A percentile compares a stretch with the other conserved stretches of the same genome.
These are phyloP conservation scores for Candida pseudocylindracea DNA, from an alignment of 1,139 yeast genomes.

Conservation along the genomic window DNA sequence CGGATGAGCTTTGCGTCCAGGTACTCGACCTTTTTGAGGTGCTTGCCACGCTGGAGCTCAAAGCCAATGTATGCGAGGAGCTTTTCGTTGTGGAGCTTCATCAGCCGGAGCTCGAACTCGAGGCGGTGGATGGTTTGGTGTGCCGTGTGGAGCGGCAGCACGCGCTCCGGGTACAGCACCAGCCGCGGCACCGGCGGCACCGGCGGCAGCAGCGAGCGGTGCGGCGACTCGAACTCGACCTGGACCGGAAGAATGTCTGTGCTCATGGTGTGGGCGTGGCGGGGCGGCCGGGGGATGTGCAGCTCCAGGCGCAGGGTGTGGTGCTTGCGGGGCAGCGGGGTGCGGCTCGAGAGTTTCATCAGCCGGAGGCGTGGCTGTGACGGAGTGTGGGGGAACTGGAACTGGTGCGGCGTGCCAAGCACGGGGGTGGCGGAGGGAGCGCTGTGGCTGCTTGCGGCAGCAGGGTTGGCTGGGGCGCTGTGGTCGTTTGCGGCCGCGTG, in stretches of 20 bases:
- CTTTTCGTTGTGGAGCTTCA: conserved; percentile 32
- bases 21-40: conserved; percentile 22
- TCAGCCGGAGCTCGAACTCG: conserved; percentile 29
- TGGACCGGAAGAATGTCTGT: conserved; percentile 18
- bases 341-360: too few species aligned
- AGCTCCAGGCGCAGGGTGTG: conserved; percentile 9
- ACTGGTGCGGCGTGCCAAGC: too few species aligned
- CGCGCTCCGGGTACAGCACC: conserved; percentile 12
- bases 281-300: conserved; percentile 17
- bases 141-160: conserved; percentile 14
- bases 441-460: too few species aligned
- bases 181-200: conserved; percentile 5
- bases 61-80: conserved; percentile 33
- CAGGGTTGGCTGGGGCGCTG: too few species aligned
- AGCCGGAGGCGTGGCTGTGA: too few species aligned
- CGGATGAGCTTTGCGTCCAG: conserved; percentile 32
- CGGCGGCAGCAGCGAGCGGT: conserved; percentile 3
- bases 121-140: conserved; percentile 28
- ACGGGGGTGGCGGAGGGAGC: too few species aligned
- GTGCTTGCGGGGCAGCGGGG: too few species aligned
- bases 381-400: too few species aligned
- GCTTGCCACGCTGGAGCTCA: conserved; percentile 25
- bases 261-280: conserved; percentile 7
- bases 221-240: conserved; percentile 18
- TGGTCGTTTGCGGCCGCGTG: too few species aligned